Evolutionary conservation across 1,284 basidiomycete species (phyloP), one percentile per base, ranked within the genome.

Genomic region (Rhodotorula mucilaginosa): DNA sequence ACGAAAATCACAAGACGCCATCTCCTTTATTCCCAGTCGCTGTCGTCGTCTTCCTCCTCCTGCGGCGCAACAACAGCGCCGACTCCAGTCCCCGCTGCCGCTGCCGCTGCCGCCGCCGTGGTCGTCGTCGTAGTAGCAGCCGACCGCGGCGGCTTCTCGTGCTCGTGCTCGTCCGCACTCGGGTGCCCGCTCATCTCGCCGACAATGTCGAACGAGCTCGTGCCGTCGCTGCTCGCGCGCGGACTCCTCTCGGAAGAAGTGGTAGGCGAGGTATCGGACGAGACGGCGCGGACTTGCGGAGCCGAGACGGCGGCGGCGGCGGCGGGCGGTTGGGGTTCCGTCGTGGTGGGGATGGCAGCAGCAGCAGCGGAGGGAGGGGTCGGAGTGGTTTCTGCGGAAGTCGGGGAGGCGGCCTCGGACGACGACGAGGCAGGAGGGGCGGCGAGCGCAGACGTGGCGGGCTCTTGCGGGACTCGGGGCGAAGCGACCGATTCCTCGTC

Each of bases 201-300:
- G 29, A 79, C 76, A 15, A 79, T 47, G 65, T 78, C 78, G 49
- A 73, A 79, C 48, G 65, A 69, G 48, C 69, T 70, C 44, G 76
- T 59, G 18, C 49, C 54, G 39, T 62, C 57, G 64, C 49, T 46
- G 12, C 39, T 54, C 18, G 64, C 57, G 34, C 58, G 52, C 46
- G 60, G 64, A 51, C 61, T 57, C 23, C 29, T 44, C 34, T 54
- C 46, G 39, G 44, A n/a, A 54, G 46, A 34, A 7, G n/a, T 31
- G 29, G 51, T 64, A 48, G 31, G 68, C 19, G 47, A 64, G 16
- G 34, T 47, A 21, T 39, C 26, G 31, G 29, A 5, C 5, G 59
- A 26, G 16, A 48, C n/a, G 2, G 60, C 29, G 5, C 56, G 2
- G 52, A 47, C 34, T 16, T 31, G 8, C 12, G 63, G 49, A 6